These are phyloP conservation scores for Pugionium dolabratum DNA, from an alignment of 345 rosid species.

Conservation along the genomic window DNA sequence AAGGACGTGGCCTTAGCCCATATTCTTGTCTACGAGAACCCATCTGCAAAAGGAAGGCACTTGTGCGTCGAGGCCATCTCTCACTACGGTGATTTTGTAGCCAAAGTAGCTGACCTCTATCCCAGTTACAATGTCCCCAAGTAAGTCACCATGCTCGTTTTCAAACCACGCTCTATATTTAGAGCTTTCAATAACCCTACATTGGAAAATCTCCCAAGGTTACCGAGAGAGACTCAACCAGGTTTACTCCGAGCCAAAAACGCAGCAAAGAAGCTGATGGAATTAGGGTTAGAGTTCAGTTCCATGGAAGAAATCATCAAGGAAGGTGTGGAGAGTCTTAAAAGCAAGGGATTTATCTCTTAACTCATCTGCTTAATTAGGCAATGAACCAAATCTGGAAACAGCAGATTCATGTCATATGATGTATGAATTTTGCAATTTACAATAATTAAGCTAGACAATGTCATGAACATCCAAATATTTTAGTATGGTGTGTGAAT, in stretches of 20 bases:
- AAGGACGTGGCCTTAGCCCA: slow-evolving; percentile 91
- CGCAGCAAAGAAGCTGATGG: slow-evolving; percentile 70
- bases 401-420: slow-evolving; percentile 26
- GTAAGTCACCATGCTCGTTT: slow-evolving; percentile 42
- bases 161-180: neutral
- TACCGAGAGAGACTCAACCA: slow-evolving; percentile 82
- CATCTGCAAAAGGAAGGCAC: slow-evolving; percentile 80
- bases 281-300: slow-evolving; percentile 71
- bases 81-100: slow-evolving; percentile 86
- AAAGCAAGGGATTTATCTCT: slow-evolving; percentile 67
- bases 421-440: neutral
- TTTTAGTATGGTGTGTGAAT: neutral
- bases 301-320: slow-evolving; percentile 82
- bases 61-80: slow-evolving; percentile 82
- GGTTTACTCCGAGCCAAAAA: slow-evolving; percentile 70
- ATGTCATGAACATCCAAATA: neutral
- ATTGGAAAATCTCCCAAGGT: slow-evolving; percentile 28
- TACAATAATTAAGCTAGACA: slow-evolving; percentile 16
- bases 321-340: slow-evolving; percentile 76
- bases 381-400: slow-evolving; percentile 13
- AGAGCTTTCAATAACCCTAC: neutral
- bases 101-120: slow-evolving; percentile 89
- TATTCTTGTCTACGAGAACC: slow-evolving; percentile 80
- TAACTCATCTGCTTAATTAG: slow-evolving; percentile 20
- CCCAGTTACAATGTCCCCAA: slow-evolving; percentile 79